phyloP scores from a whole-genome alignment of 495 filamentous ascomycete species.

The Margaritispora aquatica region DNA sequence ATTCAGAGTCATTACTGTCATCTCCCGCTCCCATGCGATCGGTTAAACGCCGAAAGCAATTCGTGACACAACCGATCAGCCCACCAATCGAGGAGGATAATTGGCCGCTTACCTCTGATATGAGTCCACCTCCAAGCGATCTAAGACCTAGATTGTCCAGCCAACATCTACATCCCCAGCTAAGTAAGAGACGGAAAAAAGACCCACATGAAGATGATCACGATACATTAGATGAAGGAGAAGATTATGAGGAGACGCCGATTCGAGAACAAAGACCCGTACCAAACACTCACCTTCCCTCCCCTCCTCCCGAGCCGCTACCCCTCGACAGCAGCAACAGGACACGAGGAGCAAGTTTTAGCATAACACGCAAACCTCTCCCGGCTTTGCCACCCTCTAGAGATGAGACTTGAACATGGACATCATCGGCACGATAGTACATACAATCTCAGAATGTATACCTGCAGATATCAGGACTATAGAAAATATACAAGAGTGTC shows the following conservation, averaged over 20 bases:
- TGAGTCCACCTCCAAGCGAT: background rate
- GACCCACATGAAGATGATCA: background rate
- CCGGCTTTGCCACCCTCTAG: constrained; percentile 39
- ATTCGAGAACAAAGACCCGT: too few species aligned
- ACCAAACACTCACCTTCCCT: constrained; percentile 2
- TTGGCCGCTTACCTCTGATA: background rate
- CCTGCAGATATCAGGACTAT: too few species aligned
- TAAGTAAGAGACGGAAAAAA: background rate
- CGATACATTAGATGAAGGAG: background rate
- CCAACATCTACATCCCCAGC: background rate
- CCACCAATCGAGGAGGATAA: background rate
- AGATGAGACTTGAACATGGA: too few species aligned
- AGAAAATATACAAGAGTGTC: too few species aligned
- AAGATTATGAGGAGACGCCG: background rate
- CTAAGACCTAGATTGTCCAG: background rate
- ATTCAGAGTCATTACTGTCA: background rate
- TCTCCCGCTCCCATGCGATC: background rate
- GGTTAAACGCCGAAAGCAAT: background rate
- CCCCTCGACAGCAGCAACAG: too few species aligned
- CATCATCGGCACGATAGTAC: too few species aligned
- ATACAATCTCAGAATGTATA: too few species aligned
- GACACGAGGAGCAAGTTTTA: constrained; percentile 5
- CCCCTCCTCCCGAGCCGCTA: constrained; percentile 6
- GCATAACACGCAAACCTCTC: constrained; percentile 36
- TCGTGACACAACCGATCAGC: background rate